Evolutionary conservation across 2,329 filamentous ascomycete species (phyloP), one percentile per base, ranked within the genome.

Genomic region (Talaromyces piceae): DNA sequence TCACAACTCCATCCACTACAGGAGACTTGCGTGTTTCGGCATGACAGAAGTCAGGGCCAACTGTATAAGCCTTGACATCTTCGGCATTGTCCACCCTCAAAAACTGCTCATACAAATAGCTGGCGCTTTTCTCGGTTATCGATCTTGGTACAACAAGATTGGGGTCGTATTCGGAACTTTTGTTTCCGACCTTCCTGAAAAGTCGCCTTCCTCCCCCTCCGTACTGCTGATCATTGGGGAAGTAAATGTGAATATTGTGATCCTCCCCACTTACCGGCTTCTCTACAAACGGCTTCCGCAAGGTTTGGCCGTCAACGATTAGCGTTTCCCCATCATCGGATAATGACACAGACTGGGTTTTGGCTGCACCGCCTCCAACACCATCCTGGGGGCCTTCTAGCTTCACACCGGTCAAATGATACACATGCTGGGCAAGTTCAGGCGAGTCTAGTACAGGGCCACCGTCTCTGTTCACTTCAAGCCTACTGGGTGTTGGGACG

Each of bases 191-290:
- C 69, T 98, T 98, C 52, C 93, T 81, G 72, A 98, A 98, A 3
- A 98, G 79, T 59, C 91, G 88, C 53, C 94, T 81, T 23, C 90
- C 94, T 53, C 93, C 93, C 45, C 91, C 91, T 3, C 91, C 90
- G 45, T 87, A 81, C 39, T 88, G 86, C 52, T 73, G 66, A 54
- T 70, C 68, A 56, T 84, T 87, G 20, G 91, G 88, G 63, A 94
- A 97, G 72, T 97, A 98, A 51, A 98, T 96, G 70, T 95, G 87
- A 61, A 98, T 95, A 67, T 98, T 98, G 73, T 98, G 93, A 63
- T 98, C 91, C 70, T 98, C 93, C 28, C 93, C 93, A 63, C 88
- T 96, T n/a, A 90, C 91, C 0, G 93, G 93, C 68, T 98, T 98
- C 67, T 98, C 93, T 31, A 98, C 93, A 64, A 98, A 98, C 0